Evolutionary conservation across 768 basidiomycete genomes (phyloP).

Genomic region (Leccinum pellstonianum): DNA sequence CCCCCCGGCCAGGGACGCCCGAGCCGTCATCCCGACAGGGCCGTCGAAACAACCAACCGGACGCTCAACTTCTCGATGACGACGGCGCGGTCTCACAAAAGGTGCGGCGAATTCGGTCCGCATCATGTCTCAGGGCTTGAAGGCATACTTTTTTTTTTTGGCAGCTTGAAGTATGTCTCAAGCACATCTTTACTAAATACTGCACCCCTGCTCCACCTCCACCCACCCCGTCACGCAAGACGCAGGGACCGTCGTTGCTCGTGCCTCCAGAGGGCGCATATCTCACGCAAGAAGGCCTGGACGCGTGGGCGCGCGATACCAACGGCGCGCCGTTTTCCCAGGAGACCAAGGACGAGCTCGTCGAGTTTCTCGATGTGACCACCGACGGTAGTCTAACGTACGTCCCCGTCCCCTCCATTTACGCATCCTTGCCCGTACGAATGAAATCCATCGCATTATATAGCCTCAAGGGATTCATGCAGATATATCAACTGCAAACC

Average conservation of each 20-base stretch:
- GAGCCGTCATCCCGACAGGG: slow-evolving; percentile 63
- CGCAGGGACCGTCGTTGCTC: slow-evolving; percentile 34
- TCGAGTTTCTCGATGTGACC: slow-evolving; percentile 73
- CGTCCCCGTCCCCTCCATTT: slow-evolving; percentile 25
- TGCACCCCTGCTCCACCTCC: slow-evolving; percentile 47
- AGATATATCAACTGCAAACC: slow-evolving; percentile 83
- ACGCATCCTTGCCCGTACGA: not conserved
- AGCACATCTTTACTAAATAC: slow-evolving; percentile 79
- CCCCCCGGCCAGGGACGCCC: slow-evolving; percentile 58
- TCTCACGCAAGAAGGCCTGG: slow-evolving; percentile 59
- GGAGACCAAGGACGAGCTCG: slow-evolving; percentile 75
- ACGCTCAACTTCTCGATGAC: slow-evolving; percentile 62
- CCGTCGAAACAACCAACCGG: slow-evolving; percentile 48
- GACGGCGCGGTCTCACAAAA: slow-evolving; percentile 67
- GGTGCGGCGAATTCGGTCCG: slow-evolving; percentile 35
- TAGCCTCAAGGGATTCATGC: slow-evolving; percentile 78
- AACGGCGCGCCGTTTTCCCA: slow-evolving; percentile 79
- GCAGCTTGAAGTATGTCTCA: slow-evolving; percentile 67
- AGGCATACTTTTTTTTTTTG: not conserved
- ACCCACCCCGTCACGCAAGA: slow-evolving; percentile 19
- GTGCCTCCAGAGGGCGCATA: slow-evolving; percentile 53
- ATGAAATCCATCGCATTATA: not conserved
- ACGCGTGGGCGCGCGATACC: slow-evolving; percentile 76
- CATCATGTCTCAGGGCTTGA: not conserved
- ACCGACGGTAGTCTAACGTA: slow-evolving; percentile 74